Evolutionary conservation across 345 rosid species (phyloP), one percentile per base, ranked within the genome.

Genomic region (Kandelia obovata): DNA sequence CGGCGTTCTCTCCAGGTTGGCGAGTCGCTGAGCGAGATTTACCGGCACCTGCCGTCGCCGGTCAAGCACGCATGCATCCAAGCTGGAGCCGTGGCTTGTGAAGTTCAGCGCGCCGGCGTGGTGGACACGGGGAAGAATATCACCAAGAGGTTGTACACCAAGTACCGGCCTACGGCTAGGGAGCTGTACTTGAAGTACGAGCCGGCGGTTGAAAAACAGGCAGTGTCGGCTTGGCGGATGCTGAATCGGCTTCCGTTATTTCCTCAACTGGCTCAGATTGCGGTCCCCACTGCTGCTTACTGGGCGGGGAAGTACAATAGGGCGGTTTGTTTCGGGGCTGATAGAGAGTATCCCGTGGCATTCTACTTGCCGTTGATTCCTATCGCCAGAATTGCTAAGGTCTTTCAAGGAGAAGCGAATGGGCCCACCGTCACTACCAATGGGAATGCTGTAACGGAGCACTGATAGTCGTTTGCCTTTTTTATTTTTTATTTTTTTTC

Each of bases 261-360:
- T 49, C 85, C 86, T 6, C 81, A 85, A 56, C 72, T 84, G 79
- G 88, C 92, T 39, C 76, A 83, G 39, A 35, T 86, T 5, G 79
- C 74, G 11, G 80, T 84, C 23, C 94, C 94, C 4, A 82, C 84
- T 6, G 88, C 82, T 39, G 89, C 88, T 25, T 83, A 81, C 68
- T 91, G 94, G 88, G 81, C 84, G 1, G 89, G 83, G 19, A 89
- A 81, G 83, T 93, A 93, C 67, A 93, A 93, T 69, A 74, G 74
- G 27, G 65, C 57, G 16, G 89, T 88, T 61, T 53, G 76, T 39
- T 69, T 56, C 27, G 61, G 76, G 0, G 80, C 75, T 0, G 89
- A 87, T 66, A 80, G 78, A 57, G 91, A 82, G 15, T 84, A 77
- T 64, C 27, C 67, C 30, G 80, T 73, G 64, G 84, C 84, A 1